Evolutionary conservation across 768 basidiomycete genomes (phyloP).

Genomic region (Saitozyma podzolica): DNA sequence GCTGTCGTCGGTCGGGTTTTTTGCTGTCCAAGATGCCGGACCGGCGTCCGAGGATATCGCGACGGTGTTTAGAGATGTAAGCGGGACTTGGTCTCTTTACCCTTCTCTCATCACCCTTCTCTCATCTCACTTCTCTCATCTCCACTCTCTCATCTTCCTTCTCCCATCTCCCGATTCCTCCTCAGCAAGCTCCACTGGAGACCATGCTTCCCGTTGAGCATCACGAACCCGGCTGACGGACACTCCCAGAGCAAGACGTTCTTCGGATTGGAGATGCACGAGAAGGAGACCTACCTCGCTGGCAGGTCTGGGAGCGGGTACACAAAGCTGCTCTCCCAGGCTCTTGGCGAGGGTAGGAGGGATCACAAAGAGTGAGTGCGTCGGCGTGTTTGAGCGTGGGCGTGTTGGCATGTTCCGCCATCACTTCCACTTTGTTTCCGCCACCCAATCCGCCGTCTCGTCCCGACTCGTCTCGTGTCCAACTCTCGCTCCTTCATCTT

Average conservation of each 20-base stretch:
- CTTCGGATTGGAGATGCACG: conserved; percentile 10
- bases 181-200: too few relatives aligned
- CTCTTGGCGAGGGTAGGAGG: conserved; percentile 14
- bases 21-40: conserved; percentile 15
- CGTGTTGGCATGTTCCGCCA: neutral
- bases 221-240: neutral
- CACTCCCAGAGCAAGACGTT: conserved; percentile 11
- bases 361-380: conserved; percentile 24
- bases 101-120: neutral
- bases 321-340: conserved; percentile 14
- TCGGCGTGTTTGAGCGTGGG: too few relatives aligned
- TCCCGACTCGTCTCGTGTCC: too few relatives aligned
- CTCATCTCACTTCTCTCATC: neutral
- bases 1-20: conserved; percentile 17
- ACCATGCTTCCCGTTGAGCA: neutral
- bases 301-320: conserved; percentile 18
- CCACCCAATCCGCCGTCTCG: too few relatives aligned
- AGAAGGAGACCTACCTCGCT: conserved; percentile 17
- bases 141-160: too few relatives aligned
- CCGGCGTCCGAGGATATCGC: conserved; percentile 6
- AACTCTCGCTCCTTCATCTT: too few relatives aligned
- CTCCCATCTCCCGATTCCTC: too few relatives aligned
- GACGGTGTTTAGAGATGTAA: conserved; percentile 18
- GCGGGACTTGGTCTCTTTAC: neutral
- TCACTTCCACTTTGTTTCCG: too few relatives aligned